Evolutionary conservation across 805 yeast genomes (phyloP), one percentile per base, ranked within the genome.

Genomic region (Cyberlindnera lachancei): DNA sequence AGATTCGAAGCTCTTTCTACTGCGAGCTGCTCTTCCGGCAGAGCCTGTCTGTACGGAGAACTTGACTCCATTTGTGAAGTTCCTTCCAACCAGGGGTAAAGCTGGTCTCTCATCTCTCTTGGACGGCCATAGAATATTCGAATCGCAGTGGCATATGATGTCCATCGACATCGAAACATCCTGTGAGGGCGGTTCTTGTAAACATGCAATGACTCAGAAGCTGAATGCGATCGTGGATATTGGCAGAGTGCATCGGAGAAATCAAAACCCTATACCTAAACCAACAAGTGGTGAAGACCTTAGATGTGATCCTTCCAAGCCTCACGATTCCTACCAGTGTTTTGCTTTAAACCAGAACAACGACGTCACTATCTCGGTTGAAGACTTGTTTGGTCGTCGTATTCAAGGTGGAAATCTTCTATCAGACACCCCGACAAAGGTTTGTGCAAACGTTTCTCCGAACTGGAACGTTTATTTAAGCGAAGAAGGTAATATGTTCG

Each of bases 31-130:
- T 0, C 68, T 92, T 30, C 96, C 98, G 1, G 74, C 90, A 40
- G 98, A 92, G 52, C 95, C 96, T 0, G 78, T 92, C 13, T 92
- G 98, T 58, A 92, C 98, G 0, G 98, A 92, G 55, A 92, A 92
- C 58, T 66, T 92, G 51, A 90, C 98, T 0, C 97, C 98, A 0
- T 86, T 90, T 45, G 56, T 92, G 40, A 88, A 87, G 52, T 63
- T 92, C 39, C 66, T 92, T 18, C 97, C 98, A 4, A 83, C 96
- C 9, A 79, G 85, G 51, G 96, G 96, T 3, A 81, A 79, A 53
- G 77, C 94, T 0, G 98, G 98, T 3, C 63, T 92, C 24, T 73
- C 95, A 0, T 72, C 94, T 0, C 63, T 90, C 25, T 63, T 92
- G 16, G 94, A 87, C 46, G 97, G 98, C 14, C 95, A 86, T 53